Evolutionary conservation across 1,139 yeast genomes (phyloP).

Genomic region (Yamadazyma spencermartinsiae): DNA sequence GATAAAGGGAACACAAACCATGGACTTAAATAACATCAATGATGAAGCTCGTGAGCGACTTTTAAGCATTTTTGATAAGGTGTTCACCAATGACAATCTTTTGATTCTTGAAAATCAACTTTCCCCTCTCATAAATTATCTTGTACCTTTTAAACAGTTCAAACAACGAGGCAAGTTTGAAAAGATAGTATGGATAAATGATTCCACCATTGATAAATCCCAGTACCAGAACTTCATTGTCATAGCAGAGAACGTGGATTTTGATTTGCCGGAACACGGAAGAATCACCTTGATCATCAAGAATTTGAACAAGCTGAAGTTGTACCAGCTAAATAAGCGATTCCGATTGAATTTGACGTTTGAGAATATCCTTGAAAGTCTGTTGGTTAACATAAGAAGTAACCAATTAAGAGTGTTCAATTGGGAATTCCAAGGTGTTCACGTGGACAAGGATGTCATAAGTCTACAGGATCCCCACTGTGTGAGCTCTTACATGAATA

Average conservation of each 20-base stretch:
- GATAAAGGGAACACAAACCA: not conserved
- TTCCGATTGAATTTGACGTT: constrained; percentile 24
- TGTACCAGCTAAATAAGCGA: constrained; percentile 29
- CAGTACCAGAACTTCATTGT: constrained; percentile 39
- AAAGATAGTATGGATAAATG: constrained; percentile 59
- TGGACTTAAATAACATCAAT: constrained; percentile 17
- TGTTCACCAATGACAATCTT: constrained; percentile 37
- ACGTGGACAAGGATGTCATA: constrained; percentile 26
- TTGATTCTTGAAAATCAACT: constrained; percentile 58
- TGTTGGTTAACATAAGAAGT: constrained; percentile 16
- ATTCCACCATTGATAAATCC: constrained; percentile 10
- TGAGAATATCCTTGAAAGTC: constrained; percentile 17
- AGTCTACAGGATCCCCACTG: constrained; percentile 21
- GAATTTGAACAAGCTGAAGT: constrained; percentile 29
- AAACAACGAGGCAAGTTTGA: constrained; percentile 59
- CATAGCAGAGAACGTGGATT: constrained; percentile 18
- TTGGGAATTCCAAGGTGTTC: constrained; percentile 34
- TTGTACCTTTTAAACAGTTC: constrained; percentile 60
- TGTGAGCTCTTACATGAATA: constrained; percentile 32
- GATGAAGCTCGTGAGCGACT: constrained; percentile 23
- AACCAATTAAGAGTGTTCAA: constrained; percentile 23
- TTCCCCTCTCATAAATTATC: constrained; percentile 55
- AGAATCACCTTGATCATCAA: constrained; percentile 30
- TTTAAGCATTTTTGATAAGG: constrained; percentile 23
- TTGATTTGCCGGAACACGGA: constrained; percentile 14